phyloP scores from a whole-genome alignment of 176 grass and related monocot genomes.

The Elaeis guineensis region DNA sequence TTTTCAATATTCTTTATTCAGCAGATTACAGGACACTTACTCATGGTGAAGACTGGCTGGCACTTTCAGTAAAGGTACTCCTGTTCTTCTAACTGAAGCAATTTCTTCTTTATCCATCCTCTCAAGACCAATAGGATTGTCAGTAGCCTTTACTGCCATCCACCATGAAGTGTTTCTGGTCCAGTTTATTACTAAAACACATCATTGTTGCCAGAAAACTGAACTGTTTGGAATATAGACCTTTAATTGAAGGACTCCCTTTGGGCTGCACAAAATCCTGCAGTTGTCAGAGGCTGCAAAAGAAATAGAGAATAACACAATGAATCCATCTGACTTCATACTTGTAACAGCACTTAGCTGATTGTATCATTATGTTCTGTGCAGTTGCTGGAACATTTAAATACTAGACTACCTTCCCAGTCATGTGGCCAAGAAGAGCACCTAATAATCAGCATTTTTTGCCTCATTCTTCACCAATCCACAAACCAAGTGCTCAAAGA shows the following conservation, averaged over 20 bases:
- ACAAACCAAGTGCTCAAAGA: slow-evolving; percentile 52
- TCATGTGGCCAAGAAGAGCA: slow-evolving; percentile 41
- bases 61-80: slow-evolving; percentile 64
- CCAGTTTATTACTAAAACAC: too few species aligned
- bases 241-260: too few species aligned
- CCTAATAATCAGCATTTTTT: slow-evolving; percentile 58
- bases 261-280: too few species aligned
- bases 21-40: slow-evolving; percentile 30
- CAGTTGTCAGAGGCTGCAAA: too few species aligned
- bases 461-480: slow-evolving; percentile 65
- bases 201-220: too few species aligned
- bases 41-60: slow-evolving; percentile 55
- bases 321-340: too few species aligned
- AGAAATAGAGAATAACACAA: too few species aligned
- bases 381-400: slow-evolving; percentile 65
- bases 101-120: too few species aligned
- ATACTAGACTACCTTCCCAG: slow-evolving; percentile 24
- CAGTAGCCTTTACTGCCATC: too few species aligned
- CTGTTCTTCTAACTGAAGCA: slow-evolving; percentile 13
- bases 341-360: not conserved
- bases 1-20: slow-evolving; percentile 73
- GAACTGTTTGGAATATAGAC: too few species aligned
- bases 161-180: too few species aligned
- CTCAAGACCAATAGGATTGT: too few species aligned
- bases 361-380: slow-evolving; percentile 7